Conservation (phyloP, 208 protist genomes). For the Acanthamoeba triangularis region DNA sequence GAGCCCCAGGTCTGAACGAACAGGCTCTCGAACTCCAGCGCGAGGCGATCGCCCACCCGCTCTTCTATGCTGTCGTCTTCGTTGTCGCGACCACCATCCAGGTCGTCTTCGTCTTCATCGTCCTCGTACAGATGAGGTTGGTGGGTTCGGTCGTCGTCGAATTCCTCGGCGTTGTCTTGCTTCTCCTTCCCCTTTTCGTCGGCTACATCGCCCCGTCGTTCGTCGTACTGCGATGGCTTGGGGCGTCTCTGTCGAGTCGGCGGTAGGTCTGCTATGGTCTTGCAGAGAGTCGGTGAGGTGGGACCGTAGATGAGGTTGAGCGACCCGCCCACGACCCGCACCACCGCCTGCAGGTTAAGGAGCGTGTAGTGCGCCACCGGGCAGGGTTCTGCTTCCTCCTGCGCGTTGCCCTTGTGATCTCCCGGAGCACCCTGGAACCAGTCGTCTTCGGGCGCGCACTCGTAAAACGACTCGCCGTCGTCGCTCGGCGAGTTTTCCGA, state of each 20-base stretch:
- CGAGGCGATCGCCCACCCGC: conserved; percentile 46
- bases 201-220: neutral
- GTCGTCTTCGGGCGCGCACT: conserved; percentile 59
- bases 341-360: conserved; percentile 38
- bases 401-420: neutral
- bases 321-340: conserved; percentile 39
- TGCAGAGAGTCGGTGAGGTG: conserved; percentile 8
- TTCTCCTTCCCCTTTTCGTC: neutral
- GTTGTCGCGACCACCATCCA: neutral
- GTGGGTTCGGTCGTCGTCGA: neutral
- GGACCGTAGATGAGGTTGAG: conserved; percentile 58
- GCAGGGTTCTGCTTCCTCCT: neutral
- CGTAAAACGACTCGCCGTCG: conserved; percentile 47
- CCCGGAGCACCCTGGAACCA: neutral
- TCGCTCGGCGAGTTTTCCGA: conserved; percentile 39
- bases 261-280: neutral
- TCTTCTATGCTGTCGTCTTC: neutral
- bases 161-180: neutral
- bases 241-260: neutral
- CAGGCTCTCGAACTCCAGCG: conserved; percentile 35
- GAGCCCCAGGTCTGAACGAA: conserved; percentile 23
- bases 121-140: neutral
- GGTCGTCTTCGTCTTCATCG: neutral
- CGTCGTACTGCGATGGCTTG: neutral
- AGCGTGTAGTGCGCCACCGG: neutral